Conservation (phyloP, 768 basidiomycete species). For the Hygrocybe coccinea region DNA sequence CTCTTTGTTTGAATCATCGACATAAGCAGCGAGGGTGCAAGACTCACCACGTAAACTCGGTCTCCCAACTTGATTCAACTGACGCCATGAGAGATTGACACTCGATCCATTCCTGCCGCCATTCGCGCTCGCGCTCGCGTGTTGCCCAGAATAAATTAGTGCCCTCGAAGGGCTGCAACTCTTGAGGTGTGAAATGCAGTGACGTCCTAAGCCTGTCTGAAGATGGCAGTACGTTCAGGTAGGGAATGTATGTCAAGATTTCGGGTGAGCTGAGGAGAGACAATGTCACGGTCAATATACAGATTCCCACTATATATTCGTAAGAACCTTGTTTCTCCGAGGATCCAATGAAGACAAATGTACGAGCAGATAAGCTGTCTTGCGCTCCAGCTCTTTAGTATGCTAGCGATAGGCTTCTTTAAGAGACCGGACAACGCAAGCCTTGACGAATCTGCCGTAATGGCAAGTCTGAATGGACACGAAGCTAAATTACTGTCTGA, state of each 20-base stretch:
- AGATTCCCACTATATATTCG: background rate
- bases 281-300: no score
- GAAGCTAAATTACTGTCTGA: constrained; percentile 54
- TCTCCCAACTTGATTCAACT: constrained; percentile 39
- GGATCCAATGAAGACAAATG: constrained; percentile 58
- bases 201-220: constrained; percentile 59
- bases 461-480: constrained; percentile 61
- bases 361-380: constrained; percentile 68
- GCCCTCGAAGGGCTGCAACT: constrained; percentile 64
- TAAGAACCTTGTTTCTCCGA: constrained; percentile 34
- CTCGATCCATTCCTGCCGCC: constrained; percentile 57
- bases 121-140: constrained; percentile 55
- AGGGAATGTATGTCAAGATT: constrained; percentile 44
- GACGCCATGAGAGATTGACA: constrained; percentile 42
- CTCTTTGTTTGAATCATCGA: constrained; percentile 5
- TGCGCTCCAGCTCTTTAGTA: constrained; percentile 46
- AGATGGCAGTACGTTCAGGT: constrained; percentile 63
- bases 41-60: constrained; percentile 63
- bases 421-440: constrained; percentile 38
- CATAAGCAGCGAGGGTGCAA: background rate
- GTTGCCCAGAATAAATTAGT: constrained; percentile 81
- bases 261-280: constrained; percentile 20
- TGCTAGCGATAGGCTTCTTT: constrained; percentile 8
- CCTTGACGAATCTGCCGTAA: constrained; percentile 51
- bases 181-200: constrained; percentile 60